Conservation (phyloP, 257 asterid genomes). For the Cynanchum wilfordii region DNA sequence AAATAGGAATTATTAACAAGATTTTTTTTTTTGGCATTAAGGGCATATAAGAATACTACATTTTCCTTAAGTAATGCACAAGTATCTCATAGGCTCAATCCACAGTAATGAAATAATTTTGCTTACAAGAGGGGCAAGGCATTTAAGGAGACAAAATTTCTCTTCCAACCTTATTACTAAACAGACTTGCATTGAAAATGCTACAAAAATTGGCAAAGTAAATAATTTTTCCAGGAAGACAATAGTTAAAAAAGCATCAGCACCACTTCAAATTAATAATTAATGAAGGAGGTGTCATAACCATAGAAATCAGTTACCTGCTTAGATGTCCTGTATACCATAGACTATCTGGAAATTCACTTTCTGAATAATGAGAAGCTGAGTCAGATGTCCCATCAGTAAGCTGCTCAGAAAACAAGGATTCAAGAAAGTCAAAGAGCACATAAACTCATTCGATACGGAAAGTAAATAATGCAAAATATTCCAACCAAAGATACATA, state of each 20-base stretch:
- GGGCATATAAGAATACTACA: neutral
- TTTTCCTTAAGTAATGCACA: neutral
- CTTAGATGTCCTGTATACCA: conserved; percentile 41
- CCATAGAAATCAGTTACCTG: conserved; percentile 44
- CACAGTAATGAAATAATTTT: neutral
- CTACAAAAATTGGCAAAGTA: neutral
- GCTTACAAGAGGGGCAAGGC: too few species aligned
- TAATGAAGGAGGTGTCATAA: neutral
- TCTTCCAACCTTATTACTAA: neutral
- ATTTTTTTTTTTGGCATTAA: too few species aligned
- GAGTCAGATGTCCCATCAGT: conserved; percentile 48
- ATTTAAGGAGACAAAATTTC: neutral
- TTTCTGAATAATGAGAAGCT: conserved; percentile 50
- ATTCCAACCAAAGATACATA: conserved; percentile 1
- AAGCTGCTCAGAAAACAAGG: conserved; percentile 31
- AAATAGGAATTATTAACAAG: too few species aligned
- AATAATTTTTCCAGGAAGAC: neutral
- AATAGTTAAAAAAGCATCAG: neutral
- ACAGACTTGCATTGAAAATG: neutral
- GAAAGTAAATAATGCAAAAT: neutral
- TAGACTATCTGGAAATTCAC: conserved; percentile 41
- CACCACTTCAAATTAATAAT: neutral
- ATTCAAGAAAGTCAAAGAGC: conserved; percentile 15
- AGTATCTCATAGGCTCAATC: neutral
- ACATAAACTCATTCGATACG: neutral